Evolutionary conservation across 257 asterid species (phyloP).

Genomic region (Cynanchum wilfordii): DNA sequence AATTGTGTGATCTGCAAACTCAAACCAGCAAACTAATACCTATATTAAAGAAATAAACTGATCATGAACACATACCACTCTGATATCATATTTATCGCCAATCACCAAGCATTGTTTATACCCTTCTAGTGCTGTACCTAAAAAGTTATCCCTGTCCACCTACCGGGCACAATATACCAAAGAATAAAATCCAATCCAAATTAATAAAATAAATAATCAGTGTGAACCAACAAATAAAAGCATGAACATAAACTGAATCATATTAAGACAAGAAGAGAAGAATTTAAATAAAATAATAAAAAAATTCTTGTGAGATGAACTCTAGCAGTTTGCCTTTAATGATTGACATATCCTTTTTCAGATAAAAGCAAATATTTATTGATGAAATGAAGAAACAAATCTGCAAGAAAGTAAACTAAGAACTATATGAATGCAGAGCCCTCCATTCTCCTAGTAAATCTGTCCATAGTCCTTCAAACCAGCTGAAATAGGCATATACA

Average conservation of each 20-base stretch:
- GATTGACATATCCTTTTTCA: not conserved
- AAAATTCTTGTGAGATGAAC: not conserved
- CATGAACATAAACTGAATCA: not conserved
- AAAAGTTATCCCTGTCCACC: conserved; percentile 92
- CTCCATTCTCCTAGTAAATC: not conserved
- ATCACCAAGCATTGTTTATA: conserved; percentile 80
- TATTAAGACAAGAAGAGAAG: not conserved
- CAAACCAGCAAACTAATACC: not conserved
- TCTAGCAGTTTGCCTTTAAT: not conserved
- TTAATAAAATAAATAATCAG: not conserved
- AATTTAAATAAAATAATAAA: too few relatives aligned
- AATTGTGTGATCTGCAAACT: not conserved
- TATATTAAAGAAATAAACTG: conserved; percentile 7
- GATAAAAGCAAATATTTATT: not conserved
- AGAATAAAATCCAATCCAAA: conserved; percentile 2
- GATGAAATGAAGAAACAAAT: not conserved
- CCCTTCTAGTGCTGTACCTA: conserved; percentile 75
- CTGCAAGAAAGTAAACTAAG: not conserved
- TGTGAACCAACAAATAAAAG: not conserved
- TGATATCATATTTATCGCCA: conserved; percentile 91
- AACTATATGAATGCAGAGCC: not conserved
- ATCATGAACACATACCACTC: conserved; percentile 61
- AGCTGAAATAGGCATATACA: not conserved
- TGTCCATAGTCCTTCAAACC: not conserved
- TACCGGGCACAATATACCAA: conserved; percentile 29